Conservation (phyloP, 108 stramenopile species). For the Skeletonema tropicum region DNA sequence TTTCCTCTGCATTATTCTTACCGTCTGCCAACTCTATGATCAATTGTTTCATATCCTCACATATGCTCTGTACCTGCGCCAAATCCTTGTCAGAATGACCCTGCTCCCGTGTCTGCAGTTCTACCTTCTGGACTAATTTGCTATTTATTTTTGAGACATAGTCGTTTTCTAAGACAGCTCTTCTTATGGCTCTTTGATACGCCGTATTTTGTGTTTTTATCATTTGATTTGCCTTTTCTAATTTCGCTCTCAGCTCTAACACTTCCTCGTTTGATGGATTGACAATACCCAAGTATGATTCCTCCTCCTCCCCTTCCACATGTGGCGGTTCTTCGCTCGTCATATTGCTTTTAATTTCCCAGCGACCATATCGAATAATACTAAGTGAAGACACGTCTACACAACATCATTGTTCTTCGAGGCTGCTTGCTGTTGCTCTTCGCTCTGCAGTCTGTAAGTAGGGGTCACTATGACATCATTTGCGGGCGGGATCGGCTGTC, state of each 20-base stretch:
- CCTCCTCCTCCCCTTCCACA: not conserved
- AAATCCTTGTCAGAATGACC: not conserved
- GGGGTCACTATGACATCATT: too few relatives aligned
- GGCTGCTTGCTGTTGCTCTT: too few relatives aligned
- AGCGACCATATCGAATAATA: too few relatives aligned
- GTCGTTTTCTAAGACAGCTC: not conserved
- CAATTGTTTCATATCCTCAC: not conserved
- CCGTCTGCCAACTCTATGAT: not conserved
- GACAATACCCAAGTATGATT: not conserved
- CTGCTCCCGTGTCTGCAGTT: conserved; percentile 2
- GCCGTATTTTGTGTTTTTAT: not conserved
- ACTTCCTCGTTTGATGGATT: not conserved
- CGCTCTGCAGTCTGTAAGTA: too few relatives aligned
- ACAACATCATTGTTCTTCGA: too few relatives aligned
- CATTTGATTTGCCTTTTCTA: conserved; percentile 1
- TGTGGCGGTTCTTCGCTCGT: not conserved
- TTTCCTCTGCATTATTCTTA: not conserved
- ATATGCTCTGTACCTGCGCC: not conserved
- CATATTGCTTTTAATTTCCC: not conserved
- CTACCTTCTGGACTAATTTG: conserved; percentile 1
- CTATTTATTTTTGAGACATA: not conserved
- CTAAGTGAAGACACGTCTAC: too few relatives aligned
- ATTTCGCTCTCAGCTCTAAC: not conserved
- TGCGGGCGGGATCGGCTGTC: too few relatives aligned
- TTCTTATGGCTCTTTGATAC: conserved; percentile 2